Evolutionary conservation across 768 basidiomycete genomes (phyloP), one percentile per base, ranked within the genome.

Genomic region (Gelatoporia subvermispora): DNA sequence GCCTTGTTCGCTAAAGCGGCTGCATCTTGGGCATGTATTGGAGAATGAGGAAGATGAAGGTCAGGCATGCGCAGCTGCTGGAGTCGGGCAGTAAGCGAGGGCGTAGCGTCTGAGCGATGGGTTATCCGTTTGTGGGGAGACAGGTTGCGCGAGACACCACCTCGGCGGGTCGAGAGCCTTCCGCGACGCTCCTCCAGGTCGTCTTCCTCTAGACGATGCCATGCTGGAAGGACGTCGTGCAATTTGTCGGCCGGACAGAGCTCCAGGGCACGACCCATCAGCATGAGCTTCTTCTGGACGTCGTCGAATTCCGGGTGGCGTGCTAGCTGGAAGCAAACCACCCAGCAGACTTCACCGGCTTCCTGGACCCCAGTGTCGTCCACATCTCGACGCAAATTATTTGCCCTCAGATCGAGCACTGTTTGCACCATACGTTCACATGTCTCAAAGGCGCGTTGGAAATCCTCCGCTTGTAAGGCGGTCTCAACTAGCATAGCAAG

Each of bases 401-500:
- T 59, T 1, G 69, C 51, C 23, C 75, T 72, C 41, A 91, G 65
- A 15, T 68, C 62, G n/a, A 72, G 61, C 35, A 88, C 81, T 18
- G 68, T 74, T 41, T 77, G 70, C 16, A 90, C 78, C 83, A 94
- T 93, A 35, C 72, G 71, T 53, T 85, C 75, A 60, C 76, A 82
- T 38, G 79, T 80, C 50, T 85, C 84, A 56, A 80, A 84, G 1
- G 92, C 92, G 16, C 77, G 75, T 1, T 66, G 59, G 51, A 86
- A 94, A 59, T 98, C 93, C 59, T 87, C 88, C 0, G 77, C 77
- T 56, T 88, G 85, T 10, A 93, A 73, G 0, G 93, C 93, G 2
- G 91, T 83, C 51, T 92, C 90, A 9, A 85, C 84, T 20, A 98
- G 75, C 95, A 97, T 97, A 38, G 91, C 88, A 38, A 92, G 74